Evolutionary conservation across 2,329 filamentous ascomycete species (phyloP).

Genomic region (Cladosporium sp.): DNA sequence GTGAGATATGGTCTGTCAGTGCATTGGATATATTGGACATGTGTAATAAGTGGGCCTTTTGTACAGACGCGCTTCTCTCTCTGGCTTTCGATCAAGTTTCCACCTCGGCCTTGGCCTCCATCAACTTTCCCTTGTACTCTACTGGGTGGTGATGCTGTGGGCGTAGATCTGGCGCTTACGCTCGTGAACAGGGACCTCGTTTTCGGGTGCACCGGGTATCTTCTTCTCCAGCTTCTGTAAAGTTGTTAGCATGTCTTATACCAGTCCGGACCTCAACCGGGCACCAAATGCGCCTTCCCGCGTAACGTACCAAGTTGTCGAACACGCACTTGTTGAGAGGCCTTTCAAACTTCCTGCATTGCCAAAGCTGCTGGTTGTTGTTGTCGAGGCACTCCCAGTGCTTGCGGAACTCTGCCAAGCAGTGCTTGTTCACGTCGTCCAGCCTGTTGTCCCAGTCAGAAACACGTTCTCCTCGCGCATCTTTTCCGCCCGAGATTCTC

Average conservation of each 20-base stretch:
- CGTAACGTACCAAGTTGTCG: constrained; percentile 78
- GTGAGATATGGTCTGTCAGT: background rate
- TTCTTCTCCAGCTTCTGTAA: constrained; percentile 52
- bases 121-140: constrained; percentile 15
- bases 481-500: background rate
- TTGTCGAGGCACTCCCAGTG: constrained; percentile 97
- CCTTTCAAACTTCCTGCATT: constrained; percentile 86
- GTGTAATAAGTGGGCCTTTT: constrained; percentile 17
- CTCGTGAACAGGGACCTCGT: constrained; percentile 51
- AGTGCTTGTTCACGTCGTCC: constrained; percentile 94
- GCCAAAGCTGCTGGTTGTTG: constrained; percentile 97
- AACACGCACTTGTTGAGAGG: constrained; percentile 93
- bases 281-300: background rate
- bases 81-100: background rate
- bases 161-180: constrained; percentile 48
- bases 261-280: background rate
- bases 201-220: constrained; percentile 52
- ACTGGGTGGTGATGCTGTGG: constrained; percentile 29
- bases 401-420: constrained; percentile 82
- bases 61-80: constrained; percentile 18
- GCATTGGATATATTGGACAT: constrained; percentile 18
- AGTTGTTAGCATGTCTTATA: background rate
- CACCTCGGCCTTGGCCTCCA: background rate
- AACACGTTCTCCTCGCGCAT: background rate
- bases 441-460: constrained; percentile 56